Evolutionary conservation across 371 early-diverging fungal species (phyloP).

Genomic region (Apophysomyces elegans): DNA sequence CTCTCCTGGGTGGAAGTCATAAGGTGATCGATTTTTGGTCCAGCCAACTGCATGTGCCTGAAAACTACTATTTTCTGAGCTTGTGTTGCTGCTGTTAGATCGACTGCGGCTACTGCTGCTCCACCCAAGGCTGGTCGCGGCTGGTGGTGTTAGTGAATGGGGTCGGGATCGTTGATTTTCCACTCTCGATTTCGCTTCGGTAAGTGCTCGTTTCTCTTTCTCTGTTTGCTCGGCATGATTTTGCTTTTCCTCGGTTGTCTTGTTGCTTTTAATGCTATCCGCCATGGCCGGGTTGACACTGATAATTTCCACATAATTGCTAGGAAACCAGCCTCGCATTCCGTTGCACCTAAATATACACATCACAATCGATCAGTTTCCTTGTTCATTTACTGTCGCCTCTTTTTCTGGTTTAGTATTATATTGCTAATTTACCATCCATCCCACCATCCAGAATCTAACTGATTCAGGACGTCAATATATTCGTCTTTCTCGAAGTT

Average conservation of each 20-base stretch:
- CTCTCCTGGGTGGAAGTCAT: neutral
- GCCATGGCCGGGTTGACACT: conserved; percentile 11
- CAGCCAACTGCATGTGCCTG: conserved; percentile 3
- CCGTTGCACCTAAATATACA: conserved; percentile 50
- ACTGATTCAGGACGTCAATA: conserved; percentile 82
- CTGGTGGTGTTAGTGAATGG: conserved; percentile 16
- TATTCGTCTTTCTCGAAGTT: conserved; percentile 81
- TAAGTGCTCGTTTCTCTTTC: neutral
- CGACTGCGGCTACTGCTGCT: conserved; percentile 15
- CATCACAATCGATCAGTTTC: neutral
- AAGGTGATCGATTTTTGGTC: conserved; percentile 2
- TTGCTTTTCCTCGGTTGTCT: neutral
- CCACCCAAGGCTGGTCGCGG: conserved; percentile 21
- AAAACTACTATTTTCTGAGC: conserved; percentile 4
- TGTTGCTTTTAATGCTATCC: neutral
- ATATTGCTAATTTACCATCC: conserved; percentile 49
- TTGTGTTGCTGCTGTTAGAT: conserved; percentile 7
- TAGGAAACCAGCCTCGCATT: conserved; percentile 89
- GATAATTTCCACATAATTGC: conserved; percentile 76
- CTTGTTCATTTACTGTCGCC: neutral
- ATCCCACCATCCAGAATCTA: conserved; percentile 96
- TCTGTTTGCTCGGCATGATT: neutral
- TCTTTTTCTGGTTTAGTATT: neutral
- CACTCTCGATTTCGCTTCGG: neutral
- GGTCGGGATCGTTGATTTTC: conserved; percentile 13